Evolutionary conservation across 495 filamentous ascomycete species (phyloP).

Genomic region (Penicillium steckii): DNA sequence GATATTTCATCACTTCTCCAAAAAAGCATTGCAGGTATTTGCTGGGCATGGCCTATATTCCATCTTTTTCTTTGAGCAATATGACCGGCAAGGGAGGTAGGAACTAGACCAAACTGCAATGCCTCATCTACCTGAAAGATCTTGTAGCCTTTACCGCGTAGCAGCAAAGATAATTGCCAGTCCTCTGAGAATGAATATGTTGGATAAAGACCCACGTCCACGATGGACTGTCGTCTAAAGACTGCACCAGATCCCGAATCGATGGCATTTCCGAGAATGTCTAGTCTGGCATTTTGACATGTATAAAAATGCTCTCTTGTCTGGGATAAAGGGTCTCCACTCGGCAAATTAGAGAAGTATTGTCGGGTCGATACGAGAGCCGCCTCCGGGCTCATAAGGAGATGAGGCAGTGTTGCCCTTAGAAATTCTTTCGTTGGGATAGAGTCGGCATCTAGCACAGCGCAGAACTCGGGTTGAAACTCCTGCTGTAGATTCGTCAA

Average conservation of each 20-base stretch:
- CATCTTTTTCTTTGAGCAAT: slow-evolving; percentile 51
- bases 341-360: slow-evolving; percentile 53
- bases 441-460: slow-evolving; percentile 40
- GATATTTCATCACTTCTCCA: slow-evolving; percentile 12
- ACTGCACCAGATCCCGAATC: slow-evolving; percentile 52
- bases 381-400: slow-evolving; percentile 34
- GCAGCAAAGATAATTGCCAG: slow-evolving; percentile 43
- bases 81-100: slow-evolving; percentile 45
- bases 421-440: slow-evolving; percentile 51
- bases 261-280: slow-evolving; percentile 22
- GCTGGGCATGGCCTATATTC: slow-evolving; percentile 40
- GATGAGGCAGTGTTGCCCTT: slow-evolving; percentile 47
- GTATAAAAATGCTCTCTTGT: slow-evolving; percentile 42
- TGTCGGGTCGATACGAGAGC: slow-evolving; percentile 36
- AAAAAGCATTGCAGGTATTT: slow-evolving; percentile 22
- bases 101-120: slow-evolving; percentile 53
- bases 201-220: slow-evolving; percentile 49
- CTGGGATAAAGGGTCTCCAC: slow-evolving; percentile 48
- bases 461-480: slow-evolving; percentile 39
- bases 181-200: slow-evolving; percentile 52
- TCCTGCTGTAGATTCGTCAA: slow-evolving; percentile 38
- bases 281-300: slow-evolving; percentile 31
- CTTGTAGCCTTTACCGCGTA: slow-evolving; percentile 42
- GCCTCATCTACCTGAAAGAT: slow-evolving; percentile 48
- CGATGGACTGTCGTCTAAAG: slow-evolving; percentile 41